A percentile compares a stretch with the other conserved stretches of the same genome.
These are phyloP conservation scores for Flaveria brownii DNA, from an alignment of 129 eudicot species.

Conservation along the genomic window DNA sequence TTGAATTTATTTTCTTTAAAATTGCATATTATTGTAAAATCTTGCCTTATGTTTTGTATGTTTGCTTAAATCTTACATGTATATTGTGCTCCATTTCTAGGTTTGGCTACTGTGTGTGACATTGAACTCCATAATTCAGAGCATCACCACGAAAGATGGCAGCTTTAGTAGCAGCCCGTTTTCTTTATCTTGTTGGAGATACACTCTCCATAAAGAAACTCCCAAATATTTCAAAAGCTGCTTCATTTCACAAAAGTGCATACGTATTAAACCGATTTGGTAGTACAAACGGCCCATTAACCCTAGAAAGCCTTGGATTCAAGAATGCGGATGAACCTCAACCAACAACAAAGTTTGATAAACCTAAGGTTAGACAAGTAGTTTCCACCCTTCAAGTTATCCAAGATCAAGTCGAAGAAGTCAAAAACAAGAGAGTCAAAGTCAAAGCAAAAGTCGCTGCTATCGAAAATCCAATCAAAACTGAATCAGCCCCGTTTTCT, in stretches of 20 bases:
- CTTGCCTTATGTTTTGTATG: background rate
- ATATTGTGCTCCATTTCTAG: conserved; percentile 15
- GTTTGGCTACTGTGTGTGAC: conserved; percentile 26
- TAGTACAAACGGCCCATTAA: conserved; percentile 50
- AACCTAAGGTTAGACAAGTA: conserved; percentile 37
- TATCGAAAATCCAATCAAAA: conserved; percentile 42
- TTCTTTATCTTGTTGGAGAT: conserved; percentile 68
- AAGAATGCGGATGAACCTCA: conserved; percentile 32
- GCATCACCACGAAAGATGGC: conserved; percentile 37
- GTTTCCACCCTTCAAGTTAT: conserved; percentile 43
- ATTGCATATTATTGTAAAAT: background rate
- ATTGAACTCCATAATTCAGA: background rate
- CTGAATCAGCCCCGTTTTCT: conserved; percentile 74
- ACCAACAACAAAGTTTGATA: conserved; percentile 37
- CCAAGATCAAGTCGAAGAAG: conserved; percentile 29
- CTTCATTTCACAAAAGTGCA: conserved; percentile 42
- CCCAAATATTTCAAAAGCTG: conserved; percentile 43
- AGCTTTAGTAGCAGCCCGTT: conserved; percentile 56
- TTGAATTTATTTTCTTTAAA: too few relatives aligned
- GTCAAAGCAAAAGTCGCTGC: conserved; percentile 44
- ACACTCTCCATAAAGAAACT: conserved; percentile 44
- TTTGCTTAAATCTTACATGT: background rate
- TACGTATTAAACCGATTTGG: conserved; percentile 37
- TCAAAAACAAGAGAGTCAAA: conserved; percentile 45
- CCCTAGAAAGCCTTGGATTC: conserved; percentile 69